Conservation (phyloP, 371 early-diverging fungal species). For the Lichtheimia ramosa region DNA sequence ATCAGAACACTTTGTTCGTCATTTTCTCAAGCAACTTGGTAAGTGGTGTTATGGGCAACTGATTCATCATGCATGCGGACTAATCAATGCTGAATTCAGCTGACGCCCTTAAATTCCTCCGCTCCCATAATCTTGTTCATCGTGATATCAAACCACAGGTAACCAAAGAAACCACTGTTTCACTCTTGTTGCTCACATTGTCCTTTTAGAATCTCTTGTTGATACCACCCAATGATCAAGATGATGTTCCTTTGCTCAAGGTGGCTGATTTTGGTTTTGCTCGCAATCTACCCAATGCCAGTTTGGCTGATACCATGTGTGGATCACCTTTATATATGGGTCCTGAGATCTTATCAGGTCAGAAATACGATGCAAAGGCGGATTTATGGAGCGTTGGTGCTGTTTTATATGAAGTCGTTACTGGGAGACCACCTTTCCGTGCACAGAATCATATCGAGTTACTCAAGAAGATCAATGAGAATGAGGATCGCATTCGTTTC, state of each 20-base stretch:
- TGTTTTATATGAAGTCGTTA: constrained; percentile 91
- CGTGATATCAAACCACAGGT: constrained; percentile 97
- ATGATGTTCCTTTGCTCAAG: constrained; percentile 75
- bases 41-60: constrained; percentile 10
- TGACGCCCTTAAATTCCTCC: constrained; percentile 84
- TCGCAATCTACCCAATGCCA: constrained; percentile 76
- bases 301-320: constrained; percentile 92
- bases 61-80: constrained; percentile 1
- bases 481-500: constrained; percentile 79
- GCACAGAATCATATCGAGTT: constrained; percentile 93
- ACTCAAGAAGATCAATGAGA: constrained; percentile 80
- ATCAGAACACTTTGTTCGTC: constrained; percentile 72
- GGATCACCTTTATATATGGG: constrained; percentile 98
- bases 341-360: constrained; percentile 91
- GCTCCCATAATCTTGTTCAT: constrained; percentile 87
- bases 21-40: constrained; percentile 88
- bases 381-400: constrained; percentile 98
- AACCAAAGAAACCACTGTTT: constrained; percentile 2
- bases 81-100: constrained; percentile 34
- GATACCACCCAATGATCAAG: constrained; percentile 46
- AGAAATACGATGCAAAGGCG: constrained; percentile 91
- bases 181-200: not conserved
- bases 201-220: constrained; percentile 72
- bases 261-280: constrained; percentile 98
- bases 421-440: constrained; percentile 89